Evolutionary conservation across 1,139 yeast genomes (phyloP), one percentile per base, ranked within the genome.

Genomic region (Yamadazyma atlantica): DNA sequence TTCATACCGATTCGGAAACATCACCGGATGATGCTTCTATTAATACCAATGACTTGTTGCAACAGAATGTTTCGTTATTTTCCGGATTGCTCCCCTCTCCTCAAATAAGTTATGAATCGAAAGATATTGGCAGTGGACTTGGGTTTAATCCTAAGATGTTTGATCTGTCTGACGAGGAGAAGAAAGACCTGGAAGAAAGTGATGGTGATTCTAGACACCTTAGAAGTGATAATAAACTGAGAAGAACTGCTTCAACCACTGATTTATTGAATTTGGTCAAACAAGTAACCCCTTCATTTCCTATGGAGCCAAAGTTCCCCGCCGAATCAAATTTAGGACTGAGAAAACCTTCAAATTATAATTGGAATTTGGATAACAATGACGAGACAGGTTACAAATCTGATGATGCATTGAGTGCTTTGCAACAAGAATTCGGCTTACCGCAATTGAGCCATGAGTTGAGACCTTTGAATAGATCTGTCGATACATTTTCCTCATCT

Each of bases 41-140:
- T 27, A 50, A 62, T 41, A 64, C 67, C 4, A 65, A 59, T 14
- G 62, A 59, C 39, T 48, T 64, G 24, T 55, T 63, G 53, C 60
- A 60, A 35, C 63, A 60, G 23, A 60, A 62, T 39, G 60, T 59
- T 4, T 62, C 69, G 2, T 46, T 64, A 10, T 53, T 55, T 29
- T 63, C 71, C 0, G 71, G 58, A 9, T 42, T 62, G 7, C 50
- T 66, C 12, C 72, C 73, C 1, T 66, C 73, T 1, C 73, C 73
- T 2, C 72, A 66, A 45, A 62, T 66, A 14, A 64, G 71, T 39
- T 59, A 60, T 33, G 48, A 62, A 12, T 60, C 68, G 1, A 58
- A 61, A 25, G 51, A 61, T 19, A 60, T 62, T 42, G 66, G 65
- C 4, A 46, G 49, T 36, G 50, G 45, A 19, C 45, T 49, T 32